Evolutionary conservation across 306 rosid genomes (phyloP), one percentile per base, ranked within the genome.

Genomic region (Hippophae tibetana): DNA sequence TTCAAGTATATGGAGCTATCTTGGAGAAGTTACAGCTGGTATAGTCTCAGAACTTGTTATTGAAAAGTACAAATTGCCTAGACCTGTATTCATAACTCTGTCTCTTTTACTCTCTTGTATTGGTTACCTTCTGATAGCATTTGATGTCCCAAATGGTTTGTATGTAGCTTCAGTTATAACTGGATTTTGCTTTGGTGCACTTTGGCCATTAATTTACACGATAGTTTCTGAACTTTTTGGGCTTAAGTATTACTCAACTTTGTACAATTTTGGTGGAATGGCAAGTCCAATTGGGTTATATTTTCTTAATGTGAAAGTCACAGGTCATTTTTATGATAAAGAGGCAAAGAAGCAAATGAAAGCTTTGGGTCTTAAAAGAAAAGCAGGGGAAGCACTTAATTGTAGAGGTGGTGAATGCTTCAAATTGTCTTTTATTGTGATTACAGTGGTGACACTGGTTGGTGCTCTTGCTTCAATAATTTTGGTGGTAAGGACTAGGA

Each of bases 141-240:
- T 78, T 11, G 81, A 78, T 1, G 47, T 82, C 31, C 95, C 89
- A 10, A 69, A 80, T 26, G 76, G 83, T 10, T 78, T 86, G 5
- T 86, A 86, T 58, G 46, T 86, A 0, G 58, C 89, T 8, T 86
- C 95, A 0, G 68, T 86, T 47, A 65, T 86, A 0, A 72, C 75
- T 6, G 95, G 95, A 31, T 31, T 31, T 31, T 31, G 38, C 38
- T 31, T 31, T 31, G 38, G 38, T 31, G 38, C 38, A 31, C 75
- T 76, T 2, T 81, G 84, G 89, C 87, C 89, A 0, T 74, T 86
- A 54, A 56, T 86, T 13, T 86, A 62, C 50, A 85, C 95, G 2
- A 83, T 86, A 53, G 80, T 83, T 14, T 86, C 95, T 3, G 95
- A 86, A 7, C 42, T 86, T 5, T 86, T 86, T 27, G 95, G 95